These are phyloP conservation scores for Lactarius pseudohatsudake DNA, from an alignment of 768 basidiomycete species.

Conservation along the genomic window DNA sequence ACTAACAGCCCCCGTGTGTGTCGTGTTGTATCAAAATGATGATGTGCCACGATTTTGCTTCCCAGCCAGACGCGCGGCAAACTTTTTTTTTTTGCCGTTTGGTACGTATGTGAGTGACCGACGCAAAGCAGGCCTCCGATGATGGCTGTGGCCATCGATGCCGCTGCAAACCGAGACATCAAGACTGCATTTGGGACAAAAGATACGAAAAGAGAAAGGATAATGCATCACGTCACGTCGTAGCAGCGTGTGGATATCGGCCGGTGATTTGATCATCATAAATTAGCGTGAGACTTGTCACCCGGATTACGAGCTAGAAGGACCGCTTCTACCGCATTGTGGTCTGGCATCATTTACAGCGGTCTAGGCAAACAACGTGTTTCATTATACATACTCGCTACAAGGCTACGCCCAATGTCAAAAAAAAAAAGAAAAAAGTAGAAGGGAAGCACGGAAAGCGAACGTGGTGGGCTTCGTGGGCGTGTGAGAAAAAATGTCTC, in stretches of 20 bases:
- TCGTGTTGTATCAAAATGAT: not conserved
- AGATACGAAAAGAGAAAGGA: not conserved
- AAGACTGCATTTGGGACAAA: not conserved
- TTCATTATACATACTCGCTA: constrained; percentile 26
- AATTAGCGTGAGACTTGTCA: not conserved
- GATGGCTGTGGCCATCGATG: not conserved
- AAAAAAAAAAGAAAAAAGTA: constrained; percentile 4
- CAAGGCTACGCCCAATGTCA: constrained; percentile 17
- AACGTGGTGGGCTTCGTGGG: constrained; percentile 9
- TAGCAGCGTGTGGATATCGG: not conserved
- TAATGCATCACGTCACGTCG: not conserved
- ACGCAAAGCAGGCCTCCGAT: not conserved
- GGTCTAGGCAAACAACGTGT: not conserved
- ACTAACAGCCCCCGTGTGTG: not conserved
- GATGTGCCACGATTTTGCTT: constrained; percentile 1
- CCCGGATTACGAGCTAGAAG: constrained; percentile 1
- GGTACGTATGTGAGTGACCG: not conserved
- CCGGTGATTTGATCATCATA: constrained; percentile 2
- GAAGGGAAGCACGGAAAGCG: constrained; percentile 12
- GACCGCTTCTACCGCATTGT: not conserved
- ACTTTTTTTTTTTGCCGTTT: not conserved
- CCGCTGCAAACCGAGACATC: not conserved
- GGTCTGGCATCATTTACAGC: not conserved
- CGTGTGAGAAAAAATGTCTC: constrained; percentile 3
- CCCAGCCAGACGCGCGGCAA: not conserved